A percentile compares a stretch with the other conserved stretches of the same genome.
These are phyloP conservation scores for Straminergon stramineum DNA, from an alignment of 225 moss, liverwort and hornwort genomes.

Conservation along the genomic window DNA sequence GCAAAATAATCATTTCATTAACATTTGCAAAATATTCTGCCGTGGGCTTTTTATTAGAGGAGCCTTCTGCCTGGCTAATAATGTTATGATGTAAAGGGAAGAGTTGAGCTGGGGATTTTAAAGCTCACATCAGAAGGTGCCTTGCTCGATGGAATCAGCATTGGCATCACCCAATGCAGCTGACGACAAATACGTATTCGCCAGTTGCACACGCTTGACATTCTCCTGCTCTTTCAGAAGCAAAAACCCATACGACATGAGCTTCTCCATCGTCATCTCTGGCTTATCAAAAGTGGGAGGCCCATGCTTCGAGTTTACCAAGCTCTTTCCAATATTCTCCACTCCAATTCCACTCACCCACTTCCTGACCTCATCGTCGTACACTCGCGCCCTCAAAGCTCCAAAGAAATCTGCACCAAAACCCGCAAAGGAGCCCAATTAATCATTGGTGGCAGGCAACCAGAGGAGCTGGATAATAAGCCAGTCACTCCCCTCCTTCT, in stretches of 20 bases:
- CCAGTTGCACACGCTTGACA: constrained; percentile 87
- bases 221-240: constrained; percentile 86
- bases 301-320: constrained; percentile 68
- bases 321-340: constrained; percentile 64
- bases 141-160: constrained; percentile 40
- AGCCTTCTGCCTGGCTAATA: not conserved
- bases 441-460: not conserved
- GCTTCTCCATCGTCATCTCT: constrained; percentile 35
- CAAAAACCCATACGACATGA: constrained; percentile 58
- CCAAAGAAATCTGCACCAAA: constrained; percentile 77
- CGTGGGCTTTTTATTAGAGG: not conserved
- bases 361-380: constrained; percentile 83
- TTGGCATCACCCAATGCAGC: constrained; percentile 73
- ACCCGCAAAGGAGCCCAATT: not conserved
- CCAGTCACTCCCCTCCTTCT: not conserved
- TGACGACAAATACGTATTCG: constrained; percentile 26
- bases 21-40: not conserved
- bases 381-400: constrained; percentile 87
- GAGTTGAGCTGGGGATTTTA: not conserved
- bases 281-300: constrained; percentile 70
- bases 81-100: not conserved
- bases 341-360: constrained; percentile 46
- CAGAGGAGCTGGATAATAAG: not conserved
- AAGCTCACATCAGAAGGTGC: constrained; percentile 22
- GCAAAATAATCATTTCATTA: not conserved